A percentile compares a stretch with the other conserved stretches of the same genome.
phyloP scores from a whole-genome alignment of 1,139 yeast species.

The Pneumocystis jirovecii region DNA sequence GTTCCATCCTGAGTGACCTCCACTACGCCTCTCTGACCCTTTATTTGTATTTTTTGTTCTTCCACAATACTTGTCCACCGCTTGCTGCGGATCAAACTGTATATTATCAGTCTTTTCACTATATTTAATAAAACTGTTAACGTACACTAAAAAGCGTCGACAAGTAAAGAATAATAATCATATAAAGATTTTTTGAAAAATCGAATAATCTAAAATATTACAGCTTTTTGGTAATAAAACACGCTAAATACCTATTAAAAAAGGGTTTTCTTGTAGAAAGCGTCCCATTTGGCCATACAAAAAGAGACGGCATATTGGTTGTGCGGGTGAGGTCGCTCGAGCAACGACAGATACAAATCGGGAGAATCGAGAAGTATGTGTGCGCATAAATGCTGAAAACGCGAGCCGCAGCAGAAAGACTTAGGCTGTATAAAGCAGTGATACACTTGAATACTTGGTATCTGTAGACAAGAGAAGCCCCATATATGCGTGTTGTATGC shows the following conservation, averaged over 20 bases:
- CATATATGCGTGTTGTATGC: no score
- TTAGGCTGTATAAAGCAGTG: no score
- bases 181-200: neutral
- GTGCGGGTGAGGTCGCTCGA: no score
- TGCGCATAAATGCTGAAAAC: no score
- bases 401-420: no score
- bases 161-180: neutral
- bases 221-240: neutral
- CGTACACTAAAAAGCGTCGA: neutral
- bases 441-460: no score
- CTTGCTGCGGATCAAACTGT: neutral
- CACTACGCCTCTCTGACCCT: neutral
- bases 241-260: neutral
- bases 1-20: neutral
- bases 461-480: no score
- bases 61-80: neutral
- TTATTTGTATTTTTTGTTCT: neutral
- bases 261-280: neutral
- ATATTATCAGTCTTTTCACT: no score
- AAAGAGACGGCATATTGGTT: neutral
- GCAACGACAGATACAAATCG: no score
- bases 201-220: neutral
- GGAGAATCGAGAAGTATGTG: no score
- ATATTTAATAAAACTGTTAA: neutral
- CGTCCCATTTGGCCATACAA: neutral